Conservation (phyloP, 2,329 filamentous ascomycete species). For the Xylaria digitata region DNA sequence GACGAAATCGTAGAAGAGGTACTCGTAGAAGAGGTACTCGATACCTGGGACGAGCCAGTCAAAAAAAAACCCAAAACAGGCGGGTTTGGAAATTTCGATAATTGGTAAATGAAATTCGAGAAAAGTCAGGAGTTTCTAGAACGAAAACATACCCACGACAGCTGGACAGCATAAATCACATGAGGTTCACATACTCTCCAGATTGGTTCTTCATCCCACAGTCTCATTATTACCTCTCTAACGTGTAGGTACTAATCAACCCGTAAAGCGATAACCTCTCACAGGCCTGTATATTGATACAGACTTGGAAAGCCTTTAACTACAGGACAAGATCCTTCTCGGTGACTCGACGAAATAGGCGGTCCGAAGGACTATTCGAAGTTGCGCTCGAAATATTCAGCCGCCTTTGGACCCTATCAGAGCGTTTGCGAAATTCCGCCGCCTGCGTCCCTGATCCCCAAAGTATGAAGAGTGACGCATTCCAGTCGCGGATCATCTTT, state of each 20-base stretch:
- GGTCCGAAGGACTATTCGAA: not conserved
- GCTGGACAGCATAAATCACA: not conserved
- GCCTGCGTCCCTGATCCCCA: not conserved
- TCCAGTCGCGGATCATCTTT: not conserved
- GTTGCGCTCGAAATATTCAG: not conserved
- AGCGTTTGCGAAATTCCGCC: not conserved
- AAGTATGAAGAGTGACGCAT: not conserved
- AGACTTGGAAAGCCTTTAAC: not conserved
- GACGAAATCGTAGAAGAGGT: conserved; percentile 71
- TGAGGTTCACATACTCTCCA: not conserved
- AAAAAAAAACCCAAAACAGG: conserved; percentile 83
- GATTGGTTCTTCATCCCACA: not conserved
- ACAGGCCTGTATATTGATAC: not conserved
- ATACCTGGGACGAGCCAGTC: conserved; percentile 75
- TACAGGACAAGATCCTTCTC: not conserved
- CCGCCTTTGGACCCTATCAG: not conserved
- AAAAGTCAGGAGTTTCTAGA: not conserved
- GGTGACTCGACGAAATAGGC: not conserved
- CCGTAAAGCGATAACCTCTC: not conserved
- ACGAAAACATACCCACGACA: not conserved
- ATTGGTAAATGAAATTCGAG: conserved; percentile 69
- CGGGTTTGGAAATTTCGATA: conserved; percentile 95
- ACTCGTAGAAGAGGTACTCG: conserved; percentile 70
- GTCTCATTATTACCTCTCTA: too few species aligned
- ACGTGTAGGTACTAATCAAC: not conserved